A percentile compares a stretch with the other conserved stretches of the same genome.
Evolutionary conservation across 306 rosid species (phyloP).

Genomic region (Potentilla sterilis): DNA sequence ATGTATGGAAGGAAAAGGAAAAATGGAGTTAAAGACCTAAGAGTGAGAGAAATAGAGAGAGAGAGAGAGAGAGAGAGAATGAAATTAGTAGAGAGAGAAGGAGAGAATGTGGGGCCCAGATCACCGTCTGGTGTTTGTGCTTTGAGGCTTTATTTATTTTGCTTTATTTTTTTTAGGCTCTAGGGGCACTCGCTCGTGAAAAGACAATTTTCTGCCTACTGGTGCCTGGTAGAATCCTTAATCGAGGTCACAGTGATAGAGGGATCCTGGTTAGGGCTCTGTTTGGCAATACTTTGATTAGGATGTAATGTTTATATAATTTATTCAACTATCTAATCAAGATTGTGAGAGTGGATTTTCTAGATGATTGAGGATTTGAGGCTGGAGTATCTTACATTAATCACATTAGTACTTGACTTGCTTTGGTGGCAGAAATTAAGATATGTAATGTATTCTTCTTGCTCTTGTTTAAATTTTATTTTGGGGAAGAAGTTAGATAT

Average conservation of each 20-base stretch:
- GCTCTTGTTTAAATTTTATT: not conserved
- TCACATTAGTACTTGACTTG: too few relatives aligned
- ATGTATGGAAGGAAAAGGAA: conserved; percentile 29
- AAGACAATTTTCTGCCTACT: conserved; percentile 33
- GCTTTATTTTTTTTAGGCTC: not conserved
- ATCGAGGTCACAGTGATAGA: conserved; percentile 14
- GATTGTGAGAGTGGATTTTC: not conserved
- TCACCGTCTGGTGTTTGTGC: not conserved
- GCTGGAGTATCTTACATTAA: not conserved
- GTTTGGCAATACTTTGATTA: conserved; percentile 8
- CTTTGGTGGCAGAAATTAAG: not conserved
- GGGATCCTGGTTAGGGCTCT: not conserved
- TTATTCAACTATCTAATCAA: not conserved
- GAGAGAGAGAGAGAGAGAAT: conserved; percentile 1
- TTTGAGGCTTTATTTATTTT: not conserved
- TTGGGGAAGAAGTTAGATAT: too few relatives aligned
- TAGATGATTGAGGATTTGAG: not conserved
- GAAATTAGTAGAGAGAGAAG: conserved; percentile 2
- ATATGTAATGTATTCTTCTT: too few relatives aligned
- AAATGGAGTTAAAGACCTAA: conserved; percentile 25
- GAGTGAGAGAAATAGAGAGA: too few relatives aligned
- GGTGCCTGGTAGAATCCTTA: conserved; percentile 14
- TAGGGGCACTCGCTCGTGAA: conserved; percentile 21
- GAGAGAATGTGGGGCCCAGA: not conserved
- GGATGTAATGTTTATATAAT: not conserved